Evolutionary conservation across 352 stramenopile genomes (phyloP).

Genomic region (Stramenopiles sp.): DNA sequence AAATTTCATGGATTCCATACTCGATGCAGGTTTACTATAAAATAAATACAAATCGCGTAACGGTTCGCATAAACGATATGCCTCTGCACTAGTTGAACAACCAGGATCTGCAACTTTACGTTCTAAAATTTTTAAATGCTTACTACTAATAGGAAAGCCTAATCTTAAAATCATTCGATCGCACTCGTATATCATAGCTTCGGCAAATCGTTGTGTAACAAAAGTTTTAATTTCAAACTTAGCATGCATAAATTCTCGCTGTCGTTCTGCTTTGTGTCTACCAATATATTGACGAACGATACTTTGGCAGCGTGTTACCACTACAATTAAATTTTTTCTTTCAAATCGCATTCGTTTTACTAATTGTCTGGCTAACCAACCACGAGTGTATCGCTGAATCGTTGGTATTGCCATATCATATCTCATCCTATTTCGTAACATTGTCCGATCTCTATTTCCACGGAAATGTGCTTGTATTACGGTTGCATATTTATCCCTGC

Average conservation of each 20-base stretch:
- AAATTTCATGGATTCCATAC: not conserved
- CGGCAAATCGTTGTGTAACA: not conserved
- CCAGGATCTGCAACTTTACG: not conserved
- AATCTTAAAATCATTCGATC: not conserved
- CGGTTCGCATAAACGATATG: not conserved
- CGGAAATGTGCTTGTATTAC: not conserved
- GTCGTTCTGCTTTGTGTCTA: not conserved
- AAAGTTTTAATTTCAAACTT: not conserved
- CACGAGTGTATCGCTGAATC: not conserved
- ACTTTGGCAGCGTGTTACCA: not conserved
- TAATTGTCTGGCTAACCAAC: not conserved
- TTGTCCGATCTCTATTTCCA: not conserved
- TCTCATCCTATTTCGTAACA: not conserved
- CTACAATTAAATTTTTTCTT: not conserved
- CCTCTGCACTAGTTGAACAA: not conserved
- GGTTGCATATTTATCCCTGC: not conserved
- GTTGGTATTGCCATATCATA: slow-evolving; percentile 5
- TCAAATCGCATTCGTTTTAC: not conserved
- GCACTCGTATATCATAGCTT: not conserved
- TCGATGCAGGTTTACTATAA: not conserved
- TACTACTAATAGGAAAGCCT: not conserved
- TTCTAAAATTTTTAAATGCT: not conserved
- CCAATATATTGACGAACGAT: not conserved
- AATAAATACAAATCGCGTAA: not conserved
- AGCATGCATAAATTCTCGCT: not conserved